A percentile compares a stretch with the other conserved stretches of the same genome.
phyloP scores from a whole-genome alignment of 2,329 filamentous ascomycete species.

The Trichophyton schoenleinii region DNA sequence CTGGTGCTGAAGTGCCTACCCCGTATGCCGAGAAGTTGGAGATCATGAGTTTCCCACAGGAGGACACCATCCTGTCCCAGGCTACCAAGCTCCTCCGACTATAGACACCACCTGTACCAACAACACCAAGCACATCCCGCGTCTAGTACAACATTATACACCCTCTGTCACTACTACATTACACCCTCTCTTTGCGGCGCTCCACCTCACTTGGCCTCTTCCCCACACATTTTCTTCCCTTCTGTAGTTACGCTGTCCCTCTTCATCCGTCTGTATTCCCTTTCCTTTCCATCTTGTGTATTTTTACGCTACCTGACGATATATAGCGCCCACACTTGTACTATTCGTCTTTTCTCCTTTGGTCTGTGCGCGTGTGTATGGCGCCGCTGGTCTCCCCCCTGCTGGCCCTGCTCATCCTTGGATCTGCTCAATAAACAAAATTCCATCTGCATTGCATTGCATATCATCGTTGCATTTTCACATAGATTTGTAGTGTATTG shows the following conservation, averaged over 20 bases:
- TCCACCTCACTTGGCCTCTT: neutral
- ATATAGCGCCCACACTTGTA: conserved; percentile 6
- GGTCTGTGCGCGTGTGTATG: neutral
- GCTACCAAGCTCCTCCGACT: conserved; percentile 78
- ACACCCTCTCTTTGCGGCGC: neutral
- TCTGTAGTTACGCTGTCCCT: neutral
- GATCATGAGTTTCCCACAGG: conserved; percentile 88
- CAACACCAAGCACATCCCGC: neutral
- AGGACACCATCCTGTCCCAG: conserved; percentile 75
- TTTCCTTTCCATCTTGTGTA: conserved; percentile 5
- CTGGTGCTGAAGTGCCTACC: conserved; percentile 92
- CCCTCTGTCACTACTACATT: too few relatives aligned
- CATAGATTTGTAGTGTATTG: neutral
- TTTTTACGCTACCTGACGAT: conserved; percentile 10
- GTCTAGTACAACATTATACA: neutral
- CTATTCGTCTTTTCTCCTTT: neutral
- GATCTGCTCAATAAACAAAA: conserved; percentile 3
- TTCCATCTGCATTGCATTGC: neutral
- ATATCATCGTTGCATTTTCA: neutral
- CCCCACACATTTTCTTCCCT: neutral
- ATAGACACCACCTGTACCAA: conserved; percentile 32
- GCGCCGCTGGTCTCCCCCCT: neutral
- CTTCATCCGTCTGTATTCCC: neutral
- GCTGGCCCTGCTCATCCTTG: neutral
- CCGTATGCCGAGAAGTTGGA: conserved; percentile 89